Percentiles rank a stretch among this genome's conserved stretches.
Evolutionary conservation across 179 eudicot genomes (phyloP).

Genomic region (Dionaea muscipula): DNA sequence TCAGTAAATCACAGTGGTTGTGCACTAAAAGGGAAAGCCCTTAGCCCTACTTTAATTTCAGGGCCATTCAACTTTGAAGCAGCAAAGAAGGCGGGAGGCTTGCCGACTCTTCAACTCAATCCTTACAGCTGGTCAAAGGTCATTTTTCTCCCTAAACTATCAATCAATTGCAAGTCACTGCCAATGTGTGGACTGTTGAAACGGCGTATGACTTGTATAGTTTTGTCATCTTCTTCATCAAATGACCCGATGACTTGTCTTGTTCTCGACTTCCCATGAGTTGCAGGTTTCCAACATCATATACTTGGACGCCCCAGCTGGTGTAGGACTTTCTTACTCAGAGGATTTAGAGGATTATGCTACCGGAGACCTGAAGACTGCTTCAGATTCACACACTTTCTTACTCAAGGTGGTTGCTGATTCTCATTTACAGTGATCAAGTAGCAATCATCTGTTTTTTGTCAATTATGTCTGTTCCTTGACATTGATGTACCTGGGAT

Average conservation of each 20-base stretch:
- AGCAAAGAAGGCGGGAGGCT: constrained; percentile 32
- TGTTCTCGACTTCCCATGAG: background rate
- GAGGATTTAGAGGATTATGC: constrained; percentile 39
- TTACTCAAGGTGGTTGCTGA: constrained; percentile 60
- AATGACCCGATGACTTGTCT: background rate
- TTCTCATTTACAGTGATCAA: background rate
- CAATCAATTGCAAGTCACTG: background rate
- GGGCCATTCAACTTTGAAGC: constrained; percentile 91
- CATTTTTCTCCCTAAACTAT: background rate
- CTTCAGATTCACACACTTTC: constrained; percentile 58
- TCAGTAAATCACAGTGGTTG: no score
- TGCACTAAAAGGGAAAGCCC: no score
- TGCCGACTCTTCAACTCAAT: constrained; percentile 72
- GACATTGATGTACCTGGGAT: background rate
- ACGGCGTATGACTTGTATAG: background rate
- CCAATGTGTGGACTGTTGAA: no score
- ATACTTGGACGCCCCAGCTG: constrained; percentile 87
- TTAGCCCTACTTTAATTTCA: constrained; percentile 14
- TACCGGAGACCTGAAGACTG: constrained; percentile 73
- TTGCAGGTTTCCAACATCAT: constrained; percentile 70
- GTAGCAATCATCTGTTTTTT: background rate
- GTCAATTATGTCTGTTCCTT: background rate
- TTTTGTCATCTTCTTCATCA: background rate
- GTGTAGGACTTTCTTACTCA: constrained; percentile 76
- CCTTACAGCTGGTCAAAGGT: constrained; percentile 96